Base-by-base conservation (phyloP, 495 filamentous ascomycete species). In the Margaritispora aquatica region DNA sequence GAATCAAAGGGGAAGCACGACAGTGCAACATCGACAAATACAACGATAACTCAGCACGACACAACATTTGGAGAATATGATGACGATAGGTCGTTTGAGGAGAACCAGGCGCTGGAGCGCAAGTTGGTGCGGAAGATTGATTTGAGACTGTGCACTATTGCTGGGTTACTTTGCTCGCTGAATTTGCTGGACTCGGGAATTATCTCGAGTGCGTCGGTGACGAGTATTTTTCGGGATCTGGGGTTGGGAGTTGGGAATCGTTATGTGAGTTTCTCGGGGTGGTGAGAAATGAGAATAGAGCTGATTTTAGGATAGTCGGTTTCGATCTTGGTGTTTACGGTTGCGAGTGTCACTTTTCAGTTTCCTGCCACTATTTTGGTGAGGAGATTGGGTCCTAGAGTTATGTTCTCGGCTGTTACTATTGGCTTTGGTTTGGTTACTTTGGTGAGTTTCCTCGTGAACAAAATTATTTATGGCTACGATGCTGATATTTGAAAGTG, bases 311-410 rank as follows among this genome's bases (percentile, higher is more conserved):
- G 83, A 20, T 88, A 87, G 69, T 87, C 83, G 9, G 80, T 90
- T 17, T 77, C 85, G 24, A 91, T 92, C 54, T 87, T 92, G 70
- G 88, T 90, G 67, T 90, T 89, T 73, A 90, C 88, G 26, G 78
- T 90, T 58, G 78, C 85, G 13, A 86, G 82, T 67, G 87, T 92
- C 47, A 77, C 79, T 22, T 90, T 88, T 64, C 88, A 92, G 66
- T 74, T 92, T 17, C 88, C 88, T 0, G 84, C 83, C 26, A 92
- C 88, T 1, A 73, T 90, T 21, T 83, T 85, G 4, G 84, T 89
- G 38, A 78, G 88, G 29, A 75, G 82, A 7, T 73, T 88, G 49
- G 87, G 88, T 13, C 88, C 88, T 1, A 76, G 88, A 22, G 57
- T 84, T 44, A 89, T 82, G 84, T 89, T 92, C 63, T 70, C 82